Evolutionary conservation across 805 yeast genomes (phyloP), one percentile per base, ranked within the genome.

Genomic region (Tetrapisispora arboricola): DNA sequence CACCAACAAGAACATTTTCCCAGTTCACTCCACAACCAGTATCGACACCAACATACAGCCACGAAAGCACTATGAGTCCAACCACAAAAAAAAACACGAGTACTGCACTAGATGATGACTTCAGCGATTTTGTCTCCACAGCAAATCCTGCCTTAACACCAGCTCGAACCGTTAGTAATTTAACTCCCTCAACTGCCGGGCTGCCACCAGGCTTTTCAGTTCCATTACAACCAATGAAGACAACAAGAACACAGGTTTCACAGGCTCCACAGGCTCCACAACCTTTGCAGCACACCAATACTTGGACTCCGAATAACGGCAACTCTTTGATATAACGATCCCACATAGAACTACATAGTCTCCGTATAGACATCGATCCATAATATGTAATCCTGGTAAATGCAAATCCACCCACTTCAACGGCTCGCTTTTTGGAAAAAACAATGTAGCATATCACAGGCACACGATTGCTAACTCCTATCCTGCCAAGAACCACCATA

Each of bases 141-240:
- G 13, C 29, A 24, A 11, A 6, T 19, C 17, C 11, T 4, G 12
- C 24, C 2, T 11, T 31, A 38, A 7, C 27, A 25, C 10, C 25
- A 22, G 10, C 25, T 22, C 25, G 27, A 25, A 25, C 5, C 25
- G 25, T 22, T 11, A 25, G 13, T 11, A 25, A 25, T 25, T 4
- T n/a, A n/a, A n/a, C n/a, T n/a, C n/a, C n/a, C n/a, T n/a, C n/a
- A n/a, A n/a, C n/a, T n/a, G n/a, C n/a, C n/a, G n/a, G n/a, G n/a
- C n/a, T n/a, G 33, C 72, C 72, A 16, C 73, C 72, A 2, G 72
- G 73, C 6, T 67, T 68, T 40, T 64, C 68, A 1, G 55, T 60
- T 25, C 49, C 65, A 6, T 44, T 66, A 24, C 70, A 53, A 38
- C 69, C 59, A 27, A 60, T 44, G 47, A 61, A 44, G 32, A 50